Evolutionary conservation across 139 green algal genomes (phyloP).

Genomic region (Nannochloris sp.): DNA sequence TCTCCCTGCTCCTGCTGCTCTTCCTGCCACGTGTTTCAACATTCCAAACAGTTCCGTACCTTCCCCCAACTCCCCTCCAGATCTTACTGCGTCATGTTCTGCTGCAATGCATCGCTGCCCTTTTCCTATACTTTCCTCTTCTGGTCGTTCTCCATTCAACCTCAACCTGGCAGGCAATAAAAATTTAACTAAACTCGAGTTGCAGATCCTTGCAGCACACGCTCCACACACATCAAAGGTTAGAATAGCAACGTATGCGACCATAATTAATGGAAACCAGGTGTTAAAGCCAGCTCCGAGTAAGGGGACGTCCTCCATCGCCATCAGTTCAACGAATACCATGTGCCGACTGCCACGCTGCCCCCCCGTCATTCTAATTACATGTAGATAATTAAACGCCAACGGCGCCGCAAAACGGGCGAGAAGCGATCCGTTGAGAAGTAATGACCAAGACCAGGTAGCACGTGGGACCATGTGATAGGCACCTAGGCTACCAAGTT

Average conservation of each 20-base stretch:
- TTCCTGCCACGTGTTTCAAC: neutral
- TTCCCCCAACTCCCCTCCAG: slow-evolving; percentile 32
- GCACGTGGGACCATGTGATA: slow-evolving; percentile 64
- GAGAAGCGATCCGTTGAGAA: slow-evolving; percentile 37
- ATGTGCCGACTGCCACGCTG: slow-evolving; percentile 29
- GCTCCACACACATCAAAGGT: slow-evolving; percentile 34
- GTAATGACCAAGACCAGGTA: slow-evolving; percentile 49
- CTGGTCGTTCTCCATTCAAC: slow-evolving; percentile 41
- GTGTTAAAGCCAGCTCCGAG: slow-evolving; percentile 65
- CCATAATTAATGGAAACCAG: slow-evolving; percentile 71
- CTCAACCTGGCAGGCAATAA: slow-evolving; percentile 15
- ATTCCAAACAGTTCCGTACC: slow-evolving; percentile 26
- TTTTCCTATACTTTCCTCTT: slow-evolving; percentile 56
- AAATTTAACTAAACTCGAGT: slow-evolving; percentile 12
- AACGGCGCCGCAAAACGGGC: slow-evolving; percentile 83
- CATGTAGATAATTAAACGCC: slow-evolving; percentile 73
- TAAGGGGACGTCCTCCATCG: slow-evolving; percentile 64
- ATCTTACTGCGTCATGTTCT: slow-evolving; percentile 25
- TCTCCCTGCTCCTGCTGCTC: neutral
- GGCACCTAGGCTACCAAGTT: slow-evolving; percentile 62
- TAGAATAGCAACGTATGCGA: slow-evolving; percentile 50
- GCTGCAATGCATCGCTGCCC: slow-evolving; percentile 29
- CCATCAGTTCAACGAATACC: slow-evolving; percentile 68
- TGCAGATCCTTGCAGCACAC: no score
- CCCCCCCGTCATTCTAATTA: slow-evolving; percentile 40